A percentile compares a stretch with the other conserved stretches of the same genome.
These are phyloP conservation scores for Penicillium pancosmium DNA, from an alignment of 495 filamentous ascomycete genomes.

Conservation along the genomic window DNA sequence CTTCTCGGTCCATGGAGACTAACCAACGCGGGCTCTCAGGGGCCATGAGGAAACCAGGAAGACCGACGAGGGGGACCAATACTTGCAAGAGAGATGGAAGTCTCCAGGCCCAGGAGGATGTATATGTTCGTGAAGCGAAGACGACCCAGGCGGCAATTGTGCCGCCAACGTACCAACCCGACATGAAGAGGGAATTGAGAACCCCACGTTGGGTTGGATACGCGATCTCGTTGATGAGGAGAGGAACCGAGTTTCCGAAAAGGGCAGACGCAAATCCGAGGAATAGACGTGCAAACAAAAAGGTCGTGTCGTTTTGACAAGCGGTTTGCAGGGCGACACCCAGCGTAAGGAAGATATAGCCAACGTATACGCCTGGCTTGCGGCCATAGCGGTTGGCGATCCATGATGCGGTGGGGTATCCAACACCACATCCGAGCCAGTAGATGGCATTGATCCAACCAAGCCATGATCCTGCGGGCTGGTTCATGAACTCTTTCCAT, in stretches of 20 bases:
- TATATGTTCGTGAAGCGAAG: constrained; percentile 30
- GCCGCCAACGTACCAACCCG: constrained; percentile 62
- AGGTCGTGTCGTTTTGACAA: constrained; percentile 46
- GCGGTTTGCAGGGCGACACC: constrained; percentile 58
- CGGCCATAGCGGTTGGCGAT: constrained; percentile 62
- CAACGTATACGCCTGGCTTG: constrained; percentile 58
- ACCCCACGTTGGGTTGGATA: constrained; percentile 65
- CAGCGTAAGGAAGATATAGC: constrained; percentile 61
- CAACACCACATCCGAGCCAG: constrained; percentile 62
- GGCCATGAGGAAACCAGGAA: constrained; percentile 41
- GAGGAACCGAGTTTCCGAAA: constrained; percentile 59
- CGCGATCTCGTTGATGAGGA: constrained; percentile 64
- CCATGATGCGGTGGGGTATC: constrained; percentile 61
- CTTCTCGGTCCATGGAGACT: constrained; percentile 32
- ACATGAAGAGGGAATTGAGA: constrained; percentile 66
- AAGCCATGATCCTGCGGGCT: constrained; percentile 55
- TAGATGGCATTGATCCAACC: constrained; percentile 63
- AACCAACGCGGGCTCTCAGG: constrained; percentile 52
- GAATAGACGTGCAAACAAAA: constrained; percentile 61
- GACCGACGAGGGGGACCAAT: constrained; percentile 43
- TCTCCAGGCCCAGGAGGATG: constrained; percentile 51
- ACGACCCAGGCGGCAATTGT: constrained; percentile 37
- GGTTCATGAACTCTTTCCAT: constrained; percentile 38
- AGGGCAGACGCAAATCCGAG: constrained; percentile 62
- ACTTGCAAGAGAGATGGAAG: constrained; percentile 55